A percentile compares a stretch with the other conserved stretches of the same genome.
Conservation (phyloP, 2,329 filamentous ascomycete species). For the Diaporthe citrichinensis region DNA sequence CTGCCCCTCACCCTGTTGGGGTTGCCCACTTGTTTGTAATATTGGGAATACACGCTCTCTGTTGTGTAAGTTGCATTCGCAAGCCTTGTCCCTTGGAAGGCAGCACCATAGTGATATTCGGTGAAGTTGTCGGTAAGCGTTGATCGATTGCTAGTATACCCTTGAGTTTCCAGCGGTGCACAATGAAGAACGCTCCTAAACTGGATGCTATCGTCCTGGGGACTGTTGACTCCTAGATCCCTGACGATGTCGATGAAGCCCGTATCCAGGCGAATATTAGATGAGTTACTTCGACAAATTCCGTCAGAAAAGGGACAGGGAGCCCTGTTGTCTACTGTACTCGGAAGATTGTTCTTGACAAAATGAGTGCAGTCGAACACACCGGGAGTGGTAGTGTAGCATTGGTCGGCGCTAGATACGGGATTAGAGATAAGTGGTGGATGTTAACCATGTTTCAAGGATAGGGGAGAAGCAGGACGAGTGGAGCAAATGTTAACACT, state of each 20-base stretch:
- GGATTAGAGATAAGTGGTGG: neutral
- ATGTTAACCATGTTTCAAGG: too few species aligned
- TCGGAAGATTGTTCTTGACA: neutral
- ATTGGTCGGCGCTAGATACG: slow-evolving; percentile 28
- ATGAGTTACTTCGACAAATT: slow-evolving; percentile 35
- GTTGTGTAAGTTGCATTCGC: neutral
- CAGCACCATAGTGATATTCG: slow-evolving; percentile 28
- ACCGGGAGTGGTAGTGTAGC: slow-evolving; percentile 35
- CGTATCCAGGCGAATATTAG: slow-evolving; percentile 40
- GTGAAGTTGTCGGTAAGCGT: slow-evolving; percentile 24
- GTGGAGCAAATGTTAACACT: too few species aligned
- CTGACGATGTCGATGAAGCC: slow-evolving; percentile 42
- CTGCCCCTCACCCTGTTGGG: too few species aligned
- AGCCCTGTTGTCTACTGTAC: slow-evolving; percentile 20
- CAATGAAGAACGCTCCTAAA: slow-evolving; percentile 28
- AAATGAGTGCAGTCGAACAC: slow-evolving; percentile 21
- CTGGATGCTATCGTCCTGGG: slow-evolving; percentile 39
- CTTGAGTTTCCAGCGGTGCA: slow-evolving; percentile 33
- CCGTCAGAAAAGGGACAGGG: slow-evolving; percentile 43
- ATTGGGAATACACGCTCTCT: neutral
- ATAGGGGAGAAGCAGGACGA: neutral
- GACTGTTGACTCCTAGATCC: slow-evolving; percentile 44
- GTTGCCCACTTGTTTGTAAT: neutral
- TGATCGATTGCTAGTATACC: neutral
- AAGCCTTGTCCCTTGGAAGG: too few species aligned